Evolutionary conservation across 192 early-diverging fungal genomes (phyloP), one percentile per base, ranked within the genome.

Genomic region (Coemansia sp.): DNA sequence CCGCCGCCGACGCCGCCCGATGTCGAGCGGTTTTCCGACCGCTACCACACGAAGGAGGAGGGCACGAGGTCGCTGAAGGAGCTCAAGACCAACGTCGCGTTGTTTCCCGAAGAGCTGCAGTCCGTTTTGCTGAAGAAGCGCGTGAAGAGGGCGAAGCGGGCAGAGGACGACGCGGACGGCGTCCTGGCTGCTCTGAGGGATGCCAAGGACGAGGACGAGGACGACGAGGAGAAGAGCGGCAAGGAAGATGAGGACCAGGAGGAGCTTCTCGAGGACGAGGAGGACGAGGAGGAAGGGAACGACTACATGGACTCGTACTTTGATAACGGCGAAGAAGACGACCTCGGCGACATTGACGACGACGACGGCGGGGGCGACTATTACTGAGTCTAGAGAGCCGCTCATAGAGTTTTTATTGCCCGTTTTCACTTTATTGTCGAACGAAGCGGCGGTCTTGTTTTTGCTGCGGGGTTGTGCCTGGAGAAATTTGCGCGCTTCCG

Each of bases 261-360:
- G 4, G 66, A 58, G 13, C 47, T 42, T 5, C 39, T 42, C 3
- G 39, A 62, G 1, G 69, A 67, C 39, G 78, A 72, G n/a, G 74
- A 78, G 32, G 75, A 78, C 0, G 78, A 74, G 28, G 72, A 75
- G 20, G 78, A 75, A 24, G 76, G 55, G 24, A 75, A 81, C 48
- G 78, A 81, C 22, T 81, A 81, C 48, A 60, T 75, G 64, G 74
- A 75, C 24, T 55, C 78, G 50, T 81, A 81, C 72, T 81, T 81
- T 71, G 74, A 81, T 20, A 81, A 81, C 24, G 78, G 78, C 23
- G 78, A 81, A 22, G 78, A 65, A 7, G 78, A 81, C 54, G 78
- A 81, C 47, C 36, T 75, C n/a, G 78, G 67, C 53, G 78, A 75
- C 20, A 50, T 65, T 13, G 78, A 81, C 53, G 78, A 81, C 20